Evolutionary conservation across 192 early-diverging fungal genomes (phyloP).

Genomic region (Phlyctochytrium arcticum): DNA sequence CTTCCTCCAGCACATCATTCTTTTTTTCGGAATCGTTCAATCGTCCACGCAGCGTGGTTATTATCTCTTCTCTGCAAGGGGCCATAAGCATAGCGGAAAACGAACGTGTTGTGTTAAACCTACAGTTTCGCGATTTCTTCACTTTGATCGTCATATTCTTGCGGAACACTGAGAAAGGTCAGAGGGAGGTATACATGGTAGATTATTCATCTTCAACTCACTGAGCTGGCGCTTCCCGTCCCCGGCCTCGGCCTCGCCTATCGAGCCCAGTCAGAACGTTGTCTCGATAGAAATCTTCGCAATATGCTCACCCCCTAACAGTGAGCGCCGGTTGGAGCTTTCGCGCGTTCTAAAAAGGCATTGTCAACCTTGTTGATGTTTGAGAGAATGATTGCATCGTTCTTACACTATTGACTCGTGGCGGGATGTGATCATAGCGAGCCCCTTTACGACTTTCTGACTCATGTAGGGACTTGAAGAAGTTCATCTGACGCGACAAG

Average conservation of each 20-base stretch:
- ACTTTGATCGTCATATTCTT: background rate
- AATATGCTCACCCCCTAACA: background rate
- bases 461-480: conserved; percentile 48
- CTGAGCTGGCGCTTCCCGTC: too few relatives aligned
- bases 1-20: background rate
- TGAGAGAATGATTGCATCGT: background rate
- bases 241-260: background rate
- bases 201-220: too few relatives aligned
- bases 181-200: background rate
- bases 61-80: conserved; percentile 40
- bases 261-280: background rate
- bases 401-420: conserved; percentile 39
- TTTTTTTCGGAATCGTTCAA: conserved; percentile 35
- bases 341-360: background rate
- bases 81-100: background rate
- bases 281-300: background rate
- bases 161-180: conserved; percentile 15
- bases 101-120: background rate
- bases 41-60: conserved; percentile 40
- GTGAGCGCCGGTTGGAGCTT: conserved; percentile 10
- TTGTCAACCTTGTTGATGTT: background rate
- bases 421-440: conserved; percentile 53
- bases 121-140: conserved; percentile 24
- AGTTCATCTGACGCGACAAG: conserved; percentile 35
- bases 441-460: conserved; percentile 43